Evolutionary conservation across 306 rosid species (phyloP), one percentile per base, ranked within the genome.

Genomic region (Acmispon strigosus): DNA sequence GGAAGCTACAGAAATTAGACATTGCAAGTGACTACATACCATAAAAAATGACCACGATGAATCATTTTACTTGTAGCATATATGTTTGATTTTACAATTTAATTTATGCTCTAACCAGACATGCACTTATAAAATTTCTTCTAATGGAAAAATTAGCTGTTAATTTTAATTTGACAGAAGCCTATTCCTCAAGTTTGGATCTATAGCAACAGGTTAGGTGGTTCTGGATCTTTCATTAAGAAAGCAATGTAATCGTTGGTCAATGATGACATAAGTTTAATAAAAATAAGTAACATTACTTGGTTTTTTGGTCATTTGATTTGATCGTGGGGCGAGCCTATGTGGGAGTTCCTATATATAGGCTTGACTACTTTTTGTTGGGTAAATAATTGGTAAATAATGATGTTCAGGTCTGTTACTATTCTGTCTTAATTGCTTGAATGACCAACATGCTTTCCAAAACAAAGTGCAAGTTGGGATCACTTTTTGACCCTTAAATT

Each of bases 311-410:
- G 56, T 65, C 7, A 55, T 69, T 68, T 61, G 83, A 74, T 74
- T 75, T 75, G 78, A 78, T 83, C 51, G 70, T 75, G 66, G 78
- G 73, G 13, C 18, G 15, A 75, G 29, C 51, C 78, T 70, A 75
- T 41, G 29, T 32, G 78, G 76, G 73, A 65, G 63, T 60, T 70
- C 78, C 86, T 78, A 83, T 73, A 10, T 69, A 57, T 78, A 78
- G 86, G 73, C 62, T 75, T 66, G 79, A 75, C 76, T 29, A 75
- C 81, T 78, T 82, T 69, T 75, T 78, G 78, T 82, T 82, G 83
- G 83, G 81, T 78, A 71, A 82, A 78, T 78, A 63, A 82, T 82
- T 77, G 75, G 75, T 58, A 74, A 78, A 69, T 78, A 74, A 69
- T 78, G 60, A 82, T 75, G 76, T 75, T 51, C 63, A 57, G 41